phyloP scores from a whole-genome alignment of 164 flowering plant genomes.

The Taxillus chinensis region DNA sequence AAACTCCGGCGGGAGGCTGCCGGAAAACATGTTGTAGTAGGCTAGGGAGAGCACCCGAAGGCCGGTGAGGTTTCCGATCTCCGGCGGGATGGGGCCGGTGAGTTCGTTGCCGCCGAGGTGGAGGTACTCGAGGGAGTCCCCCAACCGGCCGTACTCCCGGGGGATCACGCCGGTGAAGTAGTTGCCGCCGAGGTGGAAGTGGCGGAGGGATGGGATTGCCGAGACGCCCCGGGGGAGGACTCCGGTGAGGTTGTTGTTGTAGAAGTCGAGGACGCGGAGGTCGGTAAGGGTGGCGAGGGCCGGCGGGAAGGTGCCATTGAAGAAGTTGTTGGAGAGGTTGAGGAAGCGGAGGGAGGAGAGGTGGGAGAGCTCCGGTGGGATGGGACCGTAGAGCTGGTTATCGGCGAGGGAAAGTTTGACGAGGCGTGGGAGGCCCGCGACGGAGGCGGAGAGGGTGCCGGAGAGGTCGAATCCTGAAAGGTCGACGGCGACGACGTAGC shows the following conservation, averaged over 20 bases:
- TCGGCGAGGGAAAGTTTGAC: conserved; percentile 39
- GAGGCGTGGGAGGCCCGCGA: conserved; percentile 42
- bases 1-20: conserved; percentile 66
- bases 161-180: conserved; percentile 70
- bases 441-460: conserved; percentile 47
- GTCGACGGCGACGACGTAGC: conserved; percentile 52
- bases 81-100: conserved; percentile 53
- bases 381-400: conserved; percentile 52
- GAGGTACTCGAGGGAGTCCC: conserved; percentile 53
- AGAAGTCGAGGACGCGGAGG: conserved; percentile 57
- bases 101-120: conserved; percentile 91
- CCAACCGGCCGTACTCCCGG: conserved; percentile 49
- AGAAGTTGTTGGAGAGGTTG: conserved; percentile 71
- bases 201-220: conserved; percentile 37
- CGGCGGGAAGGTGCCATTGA: conserved; percentile 48
- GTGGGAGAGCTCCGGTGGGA: conserved; percentile 42
- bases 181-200: conserved; percentile 86
- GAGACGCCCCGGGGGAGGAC: conserved; percentile 41
- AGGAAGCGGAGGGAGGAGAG: conserved; percentile 41
- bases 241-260: conserved; percentile 80
- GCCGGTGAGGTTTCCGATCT: conserved; percentile 65
- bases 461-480: conserved; percentile 51
- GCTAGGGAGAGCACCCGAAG: conserved; percentile 67
- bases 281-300: conserved; percentile 26
- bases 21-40: conserved; percentile 57